Base-by-base conservation (phyloP, 768 basidiomycete species). In the Tephrocybe sp. region DNA sequence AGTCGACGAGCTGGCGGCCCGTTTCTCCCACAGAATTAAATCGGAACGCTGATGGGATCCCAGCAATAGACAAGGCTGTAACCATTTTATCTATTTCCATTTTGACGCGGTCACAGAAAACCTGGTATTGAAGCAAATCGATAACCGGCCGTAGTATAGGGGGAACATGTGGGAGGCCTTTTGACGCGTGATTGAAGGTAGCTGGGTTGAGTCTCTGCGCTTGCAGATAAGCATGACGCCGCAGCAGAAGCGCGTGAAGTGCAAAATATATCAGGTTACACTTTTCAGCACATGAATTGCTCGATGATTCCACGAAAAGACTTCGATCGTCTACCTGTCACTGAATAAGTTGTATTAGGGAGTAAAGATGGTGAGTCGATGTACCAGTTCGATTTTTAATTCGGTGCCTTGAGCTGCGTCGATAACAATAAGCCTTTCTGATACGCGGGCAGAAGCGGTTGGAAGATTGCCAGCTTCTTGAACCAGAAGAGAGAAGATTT, bases 81-180 rank as follows among this genome's bases (percentile, higher is more conserved):
- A 71, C 70, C 48, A 82, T 74, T 56, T 72, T 77, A 35, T 69
- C 65, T 31, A 92, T 64, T 68, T 89, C 86, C 1, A 64, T 49
- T 54, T 78, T 76, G 41, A 92, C 72, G 52, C 83, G 74, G 52
- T 74, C 65, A 61, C 85, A 87, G 64, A 93, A 91, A 20, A 80
- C 79, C 58, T 80, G 79, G 62, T 92, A 93, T 65, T 92, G 91
- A 36, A 92, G 66, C 26, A 91, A 59, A 62, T 92, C 89, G 53
- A 92, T 84, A 54, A 92, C 72, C 0, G 87, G 87, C 35, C 84
- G 86, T 13, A 93, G 74, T 33, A 92, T 65, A 2, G 74, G 72
- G 13, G 80, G 77, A n/a, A 72, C 44, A 6, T 58, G 52, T 4
- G 57, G 33, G 33, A 53, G 19, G 54, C 59, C 60, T 20, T 32